These are phyloP conservation scores for Fusarium algeriense DNA, from an alignment of 2,329 filamentous ascomycete species.

Conservation along the genomic window DNA sequence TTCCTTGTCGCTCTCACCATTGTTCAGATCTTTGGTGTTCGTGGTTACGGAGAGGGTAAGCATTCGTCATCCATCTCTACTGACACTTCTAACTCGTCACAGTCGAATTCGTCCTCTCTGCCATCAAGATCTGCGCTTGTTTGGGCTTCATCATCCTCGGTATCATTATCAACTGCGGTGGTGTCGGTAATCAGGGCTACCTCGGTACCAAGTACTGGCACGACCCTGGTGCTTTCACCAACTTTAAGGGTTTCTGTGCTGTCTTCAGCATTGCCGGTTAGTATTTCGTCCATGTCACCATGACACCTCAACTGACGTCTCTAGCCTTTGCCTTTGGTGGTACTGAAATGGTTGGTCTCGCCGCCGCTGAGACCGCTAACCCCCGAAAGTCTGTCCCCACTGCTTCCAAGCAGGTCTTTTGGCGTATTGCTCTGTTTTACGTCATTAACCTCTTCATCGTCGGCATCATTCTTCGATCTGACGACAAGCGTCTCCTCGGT, in stretches of 20 bases:
- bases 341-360: constrained; percentile 81
- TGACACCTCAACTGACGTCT: not conserved
- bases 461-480: constrained; percentile 82
- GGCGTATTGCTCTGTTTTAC: constrained; percentile 93
- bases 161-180: constrained; percentile 86
- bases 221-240: constrained; percentile 83
- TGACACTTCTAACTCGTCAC: fast-evolving
- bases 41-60: constrained; percentile 81
- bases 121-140: constrained; percentile 72
- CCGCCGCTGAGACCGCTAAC: constrained; percentile 80
- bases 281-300: fast-evolving
- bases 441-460: constrained; percentile 84
- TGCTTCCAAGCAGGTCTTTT: constrained; percentile 94
- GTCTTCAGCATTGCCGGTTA: constrained; percentile 77
- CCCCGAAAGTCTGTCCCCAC: constrained; percentile 84
- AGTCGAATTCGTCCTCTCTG: constrained; percentile 86
- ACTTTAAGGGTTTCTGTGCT: constrained; percentile 83
- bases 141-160: constrained; percentile 75
- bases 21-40: constrained; percentile 91
- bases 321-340: constrained; percentile 75
- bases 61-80: fast-evolving
- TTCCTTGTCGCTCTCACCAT: constrained; percentile 80
- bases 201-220: constrained; percentile 84
- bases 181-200: constrained; percentile 78
- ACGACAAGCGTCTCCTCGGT: constrained; percentile 71